Percentiles rank a stretch among this genome's conserved stretches.
These are phyloP conservation scores for Angomonas ambiguus DNA, from an alignment of 208 protist genomes.

Conservation along the genomic window DNA sequence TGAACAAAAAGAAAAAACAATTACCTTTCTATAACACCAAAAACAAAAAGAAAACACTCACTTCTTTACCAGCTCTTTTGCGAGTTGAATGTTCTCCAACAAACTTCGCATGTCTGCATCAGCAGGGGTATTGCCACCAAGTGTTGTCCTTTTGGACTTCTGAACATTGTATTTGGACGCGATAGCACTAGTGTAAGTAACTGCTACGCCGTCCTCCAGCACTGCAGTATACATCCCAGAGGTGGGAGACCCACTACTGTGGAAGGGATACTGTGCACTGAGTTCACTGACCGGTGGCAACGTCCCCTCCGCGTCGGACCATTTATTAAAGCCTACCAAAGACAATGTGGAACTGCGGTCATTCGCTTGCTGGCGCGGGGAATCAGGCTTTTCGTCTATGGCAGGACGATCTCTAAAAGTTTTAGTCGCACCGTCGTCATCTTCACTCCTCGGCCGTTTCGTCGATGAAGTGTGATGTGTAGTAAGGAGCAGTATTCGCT, in stretches of 20 bases:
- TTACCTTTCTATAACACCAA: background rate
- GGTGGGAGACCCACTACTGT: constrained; percentile 12
- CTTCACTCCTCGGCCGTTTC: no score
- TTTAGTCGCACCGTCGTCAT: no score
- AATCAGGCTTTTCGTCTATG: no score
- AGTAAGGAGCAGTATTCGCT: no score
- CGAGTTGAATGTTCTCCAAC: constrained; percentile 77
- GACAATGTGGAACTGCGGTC: constrained; percentile 23
- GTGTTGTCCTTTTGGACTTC: constrained; percentile 16
- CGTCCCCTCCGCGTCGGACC: constrained; percentile 44
- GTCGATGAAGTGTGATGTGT: no score
- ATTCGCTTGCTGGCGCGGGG: no score
- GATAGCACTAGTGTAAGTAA: constrained; percentile 66
- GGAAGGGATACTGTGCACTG: constrained; percentile 41
- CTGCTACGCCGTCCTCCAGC: constrained; percentile 63
- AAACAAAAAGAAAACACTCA: constrained; percentile 3
- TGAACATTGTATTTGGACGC: constrained; percentile 50
- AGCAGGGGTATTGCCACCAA: constrained; percentile 16
- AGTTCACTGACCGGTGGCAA: constrained; percentile 27
- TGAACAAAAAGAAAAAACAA: background rate
- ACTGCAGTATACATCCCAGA: constrained; percentile 55
- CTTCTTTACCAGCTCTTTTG: constrained; percentile 51
- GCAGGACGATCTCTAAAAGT: no score
- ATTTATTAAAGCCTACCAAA: constrained; percentile 62
- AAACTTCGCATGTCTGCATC: constrained; percentile 74